Evolutionary conservation across 2,329 filamentous ascomycete genomes (phyloP).

Genomic region (Monosporascus sp.): DNA sequence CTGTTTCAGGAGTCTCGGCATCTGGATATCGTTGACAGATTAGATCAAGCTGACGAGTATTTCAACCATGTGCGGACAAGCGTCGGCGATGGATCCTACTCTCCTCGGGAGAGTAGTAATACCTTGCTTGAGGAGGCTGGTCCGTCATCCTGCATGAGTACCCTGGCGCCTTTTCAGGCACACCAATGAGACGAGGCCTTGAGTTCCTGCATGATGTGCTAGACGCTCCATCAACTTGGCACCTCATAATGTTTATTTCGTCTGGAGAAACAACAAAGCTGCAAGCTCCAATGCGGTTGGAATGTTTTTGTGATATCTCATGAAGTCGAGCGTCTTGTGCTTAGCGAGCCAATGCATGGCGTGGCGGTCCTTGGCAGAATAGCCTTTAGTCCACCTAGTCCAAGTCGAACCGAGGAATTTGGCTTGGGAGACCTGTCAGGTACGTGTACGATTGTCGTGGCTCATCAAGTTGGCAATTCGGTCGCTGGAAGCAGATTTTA

Average conservation of each 20-base stretch:
- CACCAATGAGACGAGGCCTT: background rate
- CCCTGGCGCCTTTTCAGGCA: background rate
- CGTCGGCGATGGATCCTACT: background rate
- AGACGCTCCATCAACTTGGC: background rate
- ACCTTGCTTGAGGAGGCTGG: background rate
- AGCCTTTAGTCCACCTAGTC: background rate
- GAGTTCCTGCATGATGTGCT: background rate
- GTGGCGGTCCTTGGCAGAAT: background rate
- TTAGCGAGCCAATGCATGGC: background rate
- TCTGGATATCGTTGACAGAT: background rate
- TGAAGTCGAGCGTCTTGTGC: background rate
- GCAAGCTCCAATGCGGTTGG: background rate
- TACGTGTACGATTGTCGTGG: background rate
- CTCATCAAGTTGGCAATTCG: background rate
- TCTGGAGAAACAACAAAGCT: background rate
- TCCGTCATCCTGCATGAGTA: background rate
- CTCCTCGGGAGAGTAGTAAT: background rate
- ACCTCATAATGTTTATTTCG: background rate
- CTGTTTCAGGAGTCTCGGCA: background rate
- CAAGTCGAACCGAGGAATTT: background rate
- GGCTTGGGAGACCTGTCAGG: background rate
- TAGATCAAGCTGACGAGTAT: background rate
- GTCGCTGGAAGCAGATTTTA: background rate
- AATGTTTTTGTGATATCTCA: background rate
- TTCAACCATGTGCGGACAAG: background rate